phyloP scores from a whole-genome alignment of 805 yeast genomes.

The Pichia rugopelliculosa region DNA sequence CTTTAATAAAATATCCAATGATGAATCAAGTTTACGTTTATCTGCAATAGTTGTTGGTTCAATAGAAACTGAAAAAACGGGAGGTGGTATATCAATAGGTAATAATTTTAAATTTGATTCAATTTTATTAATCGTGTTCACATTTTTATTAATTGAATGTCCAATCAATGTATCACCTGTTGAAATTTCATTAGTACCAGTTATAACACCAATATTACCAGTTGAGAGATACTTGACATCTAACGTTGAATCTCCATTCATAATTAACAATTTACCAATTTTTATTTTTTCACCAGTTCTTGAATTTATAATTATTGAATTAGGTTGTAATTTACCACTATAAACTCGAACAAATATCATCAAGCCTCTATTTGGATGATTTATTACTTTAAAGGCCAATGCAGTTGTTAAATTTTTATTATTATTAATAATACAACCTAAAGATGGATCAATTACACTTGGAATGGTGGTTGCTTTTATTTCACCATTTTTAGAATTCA shows the following conservation, averaged over 20 bases:
- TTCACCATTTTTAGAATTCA: conserved; percentile 8
- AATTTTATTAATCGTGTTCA: conserved; percentile 23
- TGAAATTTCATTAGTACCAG: conserved; percentile 61
- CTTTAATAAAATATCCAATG: conserved; percentile 56
- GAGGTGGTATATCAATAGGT: conserved; percentile 84
- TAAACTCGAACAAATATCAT: conserved; percentile 86
- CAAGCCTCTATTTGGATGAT: conserved; percentile 75
- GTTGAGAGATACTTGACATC: conserved; percentile 55
- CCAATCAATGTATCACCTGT: conserved; percentile 90
- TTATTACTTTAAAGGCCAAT: conserved; percentile 84
- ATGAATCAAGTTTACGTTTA: conserved; percentile 60
- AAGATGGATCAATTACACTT: conserved; percentile 31
- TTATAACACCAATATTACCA: conserved; percentile 90
- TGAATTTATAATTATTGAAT: conserved; percentile 58
- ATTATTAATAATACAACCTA: conserved; percentile 48
- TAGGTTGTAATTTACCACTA: conserved; percentile 64
- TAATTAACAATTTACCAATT: conserved; percentile 60
- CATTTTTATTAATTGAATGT: conserved; percentile 44
- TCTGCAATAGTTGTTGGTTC: conserved; percentile 85
- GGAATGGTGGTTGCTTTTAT: conserved; percentile 18
- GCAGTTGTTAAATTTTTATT: conserved; percentile 64
- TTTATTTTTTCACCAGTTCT: conserved; percentile 60
- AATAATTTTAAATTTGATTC: conserved; percentile 45
- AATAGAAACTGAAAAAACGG: conserved; percentile 79
- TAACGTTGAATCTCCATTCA: conserved; percentile 85